A percentile compares a stretch with the other conserved stretches of the same genome.
Evolutionary conservation across 345 rosid species (phyloP).

Genomic region (Abelmoschus esculentus): DNA sequence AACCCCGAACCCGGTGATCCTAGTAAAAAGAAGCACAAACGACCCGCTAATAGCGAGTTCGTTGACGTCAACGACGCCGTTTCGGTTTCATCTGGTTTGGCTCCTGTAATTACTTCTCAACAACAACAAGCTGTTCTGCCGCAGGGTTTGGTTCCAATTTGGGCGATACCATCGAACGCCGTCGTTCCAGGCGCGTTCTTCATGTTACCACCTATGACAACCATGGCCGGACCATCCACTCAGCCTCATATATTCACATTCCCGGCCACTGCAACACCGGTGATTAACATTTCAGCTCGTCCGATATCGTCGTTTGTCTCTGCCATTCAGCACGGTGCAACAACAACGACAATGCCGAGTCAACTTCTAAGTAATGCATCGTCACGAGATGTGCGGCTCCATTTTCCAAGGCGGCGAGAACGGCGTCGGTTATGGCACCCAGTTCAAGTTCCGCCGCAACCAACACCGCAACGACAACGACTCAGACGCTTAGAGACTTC

Average conservation of each 20-base stretch:
- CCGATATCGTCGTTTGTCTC: constrained; percentile 52
- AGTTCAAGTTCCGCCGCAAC: constrained; percentile 34
- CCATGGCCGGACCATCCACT: constrained; percentile 29
- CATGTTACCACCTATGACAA: constrained; percentile 42
- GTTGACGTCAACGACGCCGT: constrained; percentile 46
- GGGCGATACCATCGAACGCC: constrained; percentile 70
- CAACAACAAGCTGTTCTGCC: constrained; percentile 23
- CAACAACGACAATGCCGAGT: constrained; percentile 9
- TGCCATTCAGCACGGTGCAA: constrained; percentile 33
- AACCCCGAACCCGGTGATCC: constrained; percentile 31
- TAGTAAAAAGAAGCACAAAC: constrained; percentile 54
- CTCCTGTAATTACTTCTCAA: constrained; percentile 34
- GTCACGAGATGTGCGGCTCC: constrained; percentile 20
- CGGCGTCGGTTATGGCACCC: constrained; percentile 46
- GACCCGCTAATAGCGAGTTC: constrained; percentile 68
- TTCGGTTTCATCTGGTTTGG: constrained; percentile 40
- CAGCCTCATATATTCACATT: constrained; percentile 50
- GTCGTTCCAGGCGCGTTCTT: constrained; percentile 52
- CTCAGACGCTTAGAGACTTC: constrained; percentile 65
- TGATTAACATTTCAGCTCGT: constrained; percentile 38
- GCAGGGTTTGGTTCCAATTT: constrained; percentile 66
- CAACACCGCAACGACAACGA: constrained; percentile 14
- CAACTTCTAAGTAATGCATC: constrained; percentile 16
- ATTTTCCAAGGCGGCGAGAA: constrained; percentile 22
- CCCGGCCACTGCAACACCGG: constrained; percentile 42